A percentile compares a stretch with the other conserved stretches of the same genome.
These are phyloP conservation scores for Phaeomoniella chlamydospora DNA, from an alignment of 2,329 filamentous ascomycete species.

Conservation along the genomic window DNA sequence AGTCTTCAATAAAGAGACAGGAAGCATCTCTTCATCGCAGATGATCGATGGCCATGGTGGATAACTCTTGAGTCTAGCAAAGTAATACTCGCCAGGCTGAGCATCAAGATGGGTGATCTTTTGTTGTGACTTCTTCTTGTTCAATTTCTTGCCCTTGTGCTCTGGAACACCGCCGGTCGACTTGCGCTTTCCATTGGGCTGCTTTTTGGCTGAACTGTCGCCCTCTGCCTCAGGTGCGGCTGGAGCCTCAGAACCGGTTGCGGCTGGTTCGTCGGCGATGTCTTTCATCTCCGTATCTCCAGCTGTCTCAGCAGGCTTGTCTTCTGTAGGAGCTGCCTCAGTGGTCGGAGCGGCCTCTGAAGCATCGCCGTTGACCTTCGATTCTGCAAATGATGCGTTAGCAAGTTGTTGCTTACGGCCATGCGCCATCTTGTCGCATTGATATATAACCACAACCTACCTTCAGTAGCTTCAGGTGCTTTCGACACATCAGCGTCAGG, in stretches of 20 bases:
- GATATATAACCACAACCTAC: not conserved
- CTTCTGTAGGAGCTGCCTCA: constrained; percentile 4
- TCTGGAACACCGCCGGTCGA: constrained; percentile 51
- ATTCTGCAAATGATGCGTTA: constrained; percentile 8
- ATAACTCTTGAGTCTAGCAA: constrained; percentile 88
- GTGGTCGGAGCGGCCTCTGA: constrained; percentile 8
- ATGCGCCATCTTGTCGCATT: not conserved
- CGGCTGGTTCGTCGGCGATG: constrained; percentile 13
- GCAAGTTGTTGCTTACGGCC: too few relatives aligned
- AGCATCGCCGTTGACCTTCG: constrained; percentile 17
- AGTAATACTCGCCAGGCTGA: constrained; percentile 80
- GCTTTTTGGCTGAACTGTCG: constrained; percentile 34
- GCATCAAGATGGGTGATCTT: constrained; percentile 62
- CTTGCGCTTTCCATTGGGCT: constrained; percentile 50
- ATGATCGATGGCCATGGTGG: constrained; percentile 90
- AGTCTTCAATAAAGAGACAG: constrained; percentile 56
- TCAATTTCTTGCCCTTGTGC: constrained; percentile 65
- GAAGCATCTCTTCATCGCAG: constrained; percentile 89
- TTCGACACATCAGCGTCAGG: not conserved
- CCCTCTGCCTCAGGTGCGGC: constrained; percentile 31
- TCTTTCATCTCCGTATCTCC: constrained; percentile 11
- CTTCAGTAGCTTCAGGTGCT: not conserved
- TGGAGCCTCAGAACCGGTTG: constrained; percentile 20
- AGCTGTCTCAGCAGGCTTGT: constrained; percentile 1
- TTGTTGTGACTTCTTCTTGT: constrained; percentile 68